Base-by-base conservation (phyloP, 371 early-diverging fungal genomes). In the Choanephora cucurbitarum region DNA sequence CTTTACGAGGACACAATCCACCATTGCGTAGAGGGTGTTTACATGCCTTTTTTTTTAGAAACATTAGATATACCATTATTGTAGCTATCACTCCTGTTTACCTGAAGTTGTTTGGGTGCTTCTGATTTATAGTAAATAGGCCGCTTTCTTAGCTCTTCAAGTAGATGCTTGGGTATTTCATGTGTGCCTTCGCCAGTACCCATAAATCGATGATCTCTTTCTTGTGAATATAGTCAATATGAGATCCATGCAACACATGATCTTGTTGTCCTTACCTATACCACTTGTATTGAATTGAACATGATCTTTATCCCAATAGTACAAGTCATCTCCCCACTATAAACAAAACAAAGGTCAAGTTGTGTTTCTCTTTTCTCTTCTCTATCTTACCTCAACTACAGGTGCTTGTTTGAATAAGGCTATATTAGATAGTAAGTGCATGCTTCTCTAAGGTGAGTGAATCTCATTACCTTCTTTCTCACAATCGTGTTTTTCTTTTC, bases 1-100 rank as follows among this genome's bases (percentile, higher is more conserved):
- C 91, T 23, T 82, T 79, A 28, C 91, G 69, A 18, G 83, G 81
- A 49, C 91, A 91, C 23, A 91, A 69, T 15, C 74, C 70, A 14
- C 91, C 90, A 58, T 80, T 83, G 15, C 68, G 79, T 48, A 91
- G 59, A 24, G 87, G 89, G 41, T 81, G 84, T 7, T 85, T 76
- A 49, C 91, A 91, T 1, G 84, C 84, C 70, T 73, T 53, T 62
- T 18, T 28, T 2, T 23, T 37, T 3, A 37, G 37, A 37, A 14
- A 37, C 37, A 37, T 2, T n/a, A n/a, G n/a, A n/a, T n/a, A n/a
- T n/a, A n/a, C n/a, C n/a, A n/a, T n/a, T n/a, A n/a, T n/a, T n/a
- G n/a, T n/a, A n/a, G n/a, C n/a, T n/a, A n/a, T n/a, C n/a, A n/a
- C n/a, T n/a, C n/a, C n/a, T n/a, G n/a, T n/a, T n/a, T 60, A 79